Conservation (phyloP, 257 asterid genomes). For the Rubia yunnanensis region DNA sequence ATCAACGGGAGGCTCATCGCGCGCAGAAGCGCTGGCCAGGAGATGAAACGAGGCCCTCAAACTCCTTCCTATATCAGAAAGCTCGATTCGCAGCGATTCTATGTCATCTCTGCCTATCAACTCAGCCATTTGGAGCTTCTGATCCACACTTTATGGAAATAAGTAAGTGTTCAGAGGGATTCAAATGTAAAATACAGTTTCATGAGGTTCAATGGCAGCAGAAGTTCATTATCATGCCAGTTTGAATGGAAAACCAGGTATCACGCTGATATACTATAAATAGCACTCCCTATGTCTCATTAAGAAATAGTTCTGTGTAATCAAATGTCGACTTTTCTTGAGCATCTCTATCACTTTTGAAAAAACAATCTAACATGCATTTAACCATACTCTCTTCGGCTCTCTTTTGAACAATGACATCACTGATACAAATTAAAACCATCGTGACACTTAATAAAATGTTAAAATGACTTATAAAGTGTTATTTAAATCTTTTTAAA, state of each 20-base stretch:
- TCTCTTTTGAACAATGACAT: no score
- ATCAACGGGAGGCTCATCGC: not conserved
- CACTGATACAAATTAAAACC: no score
- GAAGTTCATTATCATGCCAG: not conserved
- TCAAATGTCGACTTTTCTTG: no score
- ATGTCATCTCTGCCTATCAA: conserved; percentile 11
- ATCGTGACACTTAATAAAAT: no score
- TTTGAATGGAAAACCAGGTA: not conserved
- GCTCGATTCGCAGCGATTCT: conserved; percentile 18
- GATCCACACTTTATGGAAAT: not conserved
- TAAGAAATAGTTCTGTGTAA: no score
- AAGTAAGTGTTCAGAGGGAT: no score
- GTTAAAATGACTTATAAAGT: no score
- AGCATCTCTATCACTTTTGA: no score
- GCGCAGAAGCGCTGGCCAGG: conserved; percentile 4
- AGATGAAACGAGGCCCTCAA: conserved; percentile 20
- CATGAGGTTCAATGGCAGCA: not conserved
- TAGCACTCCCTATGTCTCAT: not conserved
- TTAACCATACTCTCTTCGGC: no score
- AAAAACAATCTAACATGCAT: no score
- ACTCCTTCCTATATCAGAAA: conserved; percentile 28
- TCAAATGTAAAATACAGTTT: no score
- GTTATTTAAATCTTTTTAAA: no score
- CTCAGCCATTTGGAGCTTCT: conserved; percentile 11
- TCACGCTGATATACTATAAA: not conserved